phyloP scores from a whole-genome alignment of 768 basidiomycete species.

The Hygrophoropsis aurantiaca region DNA sequence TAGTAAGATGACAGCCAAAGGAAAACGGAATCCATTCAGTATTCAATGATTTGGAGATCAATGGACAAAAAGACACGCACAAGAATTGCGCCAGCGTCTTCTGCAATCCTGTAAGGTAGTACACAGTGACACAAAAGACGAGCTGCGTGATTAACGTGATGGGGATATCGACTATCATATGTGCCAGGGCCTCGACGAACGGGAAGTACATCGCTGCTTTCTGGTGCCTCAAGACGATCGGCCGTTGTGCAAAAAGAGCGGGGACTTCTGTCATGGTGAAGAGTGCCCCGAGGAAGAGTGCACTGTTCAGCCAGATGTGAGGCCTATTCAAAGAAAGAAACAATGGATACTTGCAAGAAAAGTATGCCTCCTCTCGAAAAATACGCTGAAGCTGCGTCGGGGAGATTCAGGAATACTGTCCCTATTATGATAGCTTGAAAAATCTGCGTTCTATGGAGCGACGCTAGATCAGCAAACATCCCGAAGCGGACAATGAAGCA shows the following conservation, averaged over 20 bases:
- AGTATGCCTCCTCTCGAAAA: conserved; percentile 69
- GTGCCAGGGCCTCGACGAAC: conserved; percentile 53
- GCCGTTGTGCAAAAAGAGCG: conserved; percentile 52
- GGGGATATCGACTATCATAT: conserved; percentile 63
- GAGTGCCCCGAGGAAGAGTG: conserved; percentile 38
- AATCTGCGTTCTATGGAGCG: conserved; percentile 34
- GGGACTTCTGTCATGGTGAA: conserved; percentile 54
- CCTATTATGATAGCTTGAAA: conserved; percentile 22
- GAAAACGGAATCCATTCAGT: no score
- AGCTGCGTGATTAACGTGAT: conserved; percentile 47
- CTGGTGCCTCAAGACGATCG: conserved; percentile 57
- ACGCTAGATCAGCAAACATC: background rate
- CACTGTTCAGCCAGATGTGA: no score
- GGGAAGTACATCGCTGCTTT: conserved; percentile 65
- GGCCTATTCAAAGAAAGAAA: background rate
- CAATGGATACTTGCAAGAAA: conserved; percentile 56
- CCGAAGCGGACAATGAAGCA: conserved; percentile 17
- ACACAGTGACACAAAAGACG: conserved; percentile 11
- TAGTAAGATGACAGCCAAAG: conserved; percentile 41
- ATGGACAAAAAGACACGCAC: conserved; percentile 18
- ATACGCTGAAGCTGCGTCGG: conserved; percentile 30
- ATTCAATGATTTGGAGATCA: conserved; percentile 33
- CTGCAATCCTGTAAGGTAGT: conserved; percentile 21
- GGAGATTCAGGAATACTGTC: conserved; percentile 42
- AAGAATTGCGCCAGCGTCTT: conserved; percentile 14